A percentile compares a stretch with the other conserved stretches of the same genome.
phyloP scores from a whole-genome alignment of 2,329 filamentous ascomycete species.

The Alternaria arborescens region DNA sequence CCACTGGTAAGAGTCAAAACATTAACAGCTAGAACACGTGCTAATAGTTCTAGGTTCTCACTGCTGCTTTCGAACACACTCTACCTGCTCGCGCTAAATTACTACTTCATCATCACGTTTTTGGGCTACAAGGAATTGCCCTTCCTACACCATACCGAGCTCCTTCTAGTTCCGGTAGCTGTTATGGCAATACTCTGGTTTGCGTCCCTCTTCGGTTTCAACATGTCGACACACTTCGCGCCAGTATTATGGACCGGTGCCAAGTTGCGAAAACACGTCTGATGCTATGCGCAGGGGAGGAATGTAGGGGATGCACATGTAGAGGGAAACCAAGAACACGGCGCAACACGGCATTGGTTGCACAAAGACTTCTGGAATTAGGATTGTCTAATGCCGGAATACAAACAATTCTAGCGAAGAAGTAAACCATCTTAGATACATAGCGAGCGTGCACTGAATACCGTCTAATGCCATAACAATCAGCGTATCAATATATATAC shows the following conservation, averaged over 20 bases:
- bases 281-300: not conserved
- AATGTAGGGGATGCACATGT: not conserved
- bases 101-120: constrained; percentile 75
- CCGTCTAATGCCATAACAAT: not conserved
- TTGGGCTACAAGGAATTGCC: constrained; percentile 74
- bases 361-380: not conserved
- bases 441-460: not conserved
- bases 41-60: constrained; percentile 54
- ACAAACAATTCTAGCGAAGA: not conserved
- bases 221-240: constrained; percentile 60
- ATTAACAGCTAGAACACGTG: not conserved
- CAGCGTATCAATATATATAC: not conserved
- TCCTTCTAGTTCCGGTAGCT: constrained; percentile 69
- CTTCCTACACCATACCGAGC: constrained; percentile 72
- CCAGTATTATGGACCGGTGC: constrained; percentile 61
- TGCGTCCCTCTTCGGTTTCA: constrained; percentile 60
- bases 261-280: constrained; percentile 53
- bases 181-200: constrained; percentile 68
- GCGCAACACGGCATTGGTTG: not conserved
- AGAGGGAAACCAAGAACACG: not conserved
- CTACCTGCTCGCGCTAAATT: constrained; percentile 70
- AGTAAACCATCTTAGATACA: not conserved
- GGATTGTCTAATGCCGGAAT: not conserved
- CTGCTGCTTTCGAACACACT: constrained; percentile 71
- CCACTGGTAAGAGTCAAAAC: constrained; percentile 54